Evolutionary conservation across 140 eudicot species (phyloP), one percentile per base, ranked within the genome.

Genomic region (Cichorium intybus): DNA sequence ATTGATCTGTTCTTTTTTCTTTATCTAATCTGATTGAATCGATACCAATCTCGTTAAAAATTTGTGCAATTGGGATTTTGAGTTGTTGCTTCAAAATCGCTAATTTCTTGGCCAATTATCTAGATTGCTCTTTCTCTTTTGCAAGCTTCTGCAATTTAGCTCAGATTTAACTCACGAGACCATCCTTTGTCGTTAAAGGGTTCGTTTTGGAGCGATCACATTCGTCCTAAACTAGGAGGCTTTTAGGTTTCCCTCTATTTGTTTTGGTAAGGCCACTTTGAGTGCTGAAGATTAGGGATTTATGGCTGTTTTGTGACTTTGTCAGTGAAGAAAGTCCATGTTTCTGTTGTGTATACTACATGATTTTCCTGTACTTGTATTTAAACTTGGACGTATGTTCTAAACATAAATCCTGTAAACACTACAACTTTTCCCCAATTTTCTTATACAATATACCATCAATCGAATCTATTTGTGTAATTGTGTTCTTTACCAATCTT

Each of bases 111-210:
- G 1, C 24, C 20, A 43, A 45, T 14, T 69, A 46, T 17, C 21
- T 33, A 20, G 15, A 70, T 17, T 60, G 20, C 37, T 31, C 22
- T 7, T 70, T 60, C 49, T 49, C 2, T 49, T 60, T 7, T 10
- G 11, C 24, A 5, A 17, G 20, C 29, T 7, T 56, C n/a, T 28
- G 4, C 50, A 46, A 15, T 45, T 57, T 34, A 28, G 23, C 39
- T 47, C 60, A 28, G 50, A 57, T 58, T 69, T 49, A n/a, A 31
- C 46, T 69, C 35, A 28, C 35, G 5, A 43, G 55, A 57, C 57
- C 24, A 17, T 39, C 20, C 18, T 29, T 10, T 27, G 26, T 26
- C 16, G 31, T 41, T 56, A 45, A 15, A 21, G 52, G 24, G 47
- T 50, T 21, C 33, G 22, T 68, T 58, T 46, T n/a, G 31, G 51